Evolutionary conservation across 2,329 filamentous ascomycete genomes (phyloP).

Genomic region (Neopestalotiopsis rosae): DNA sequence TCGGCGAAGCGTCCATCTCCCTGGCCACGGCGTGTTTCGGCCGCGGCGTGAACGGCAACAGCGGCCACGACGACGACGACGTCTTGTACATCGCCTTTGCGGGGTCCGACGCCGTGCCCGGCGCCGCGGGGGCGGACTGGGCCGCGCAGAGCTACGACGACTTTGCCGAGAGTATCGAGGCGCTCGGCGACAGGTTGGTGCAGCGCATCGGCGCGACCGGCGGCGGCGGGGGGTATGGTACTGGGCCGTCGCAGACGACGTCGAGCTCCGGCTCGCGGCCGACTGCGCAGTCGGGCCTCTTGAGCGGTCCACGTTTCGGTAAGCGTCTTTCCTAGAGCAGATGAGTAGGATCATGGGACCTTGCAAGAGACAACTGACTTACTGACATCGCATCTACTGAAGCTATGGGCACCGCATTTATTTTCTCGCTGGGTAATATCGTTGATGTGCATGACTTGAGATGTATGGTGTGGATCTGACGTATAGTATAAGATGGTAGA

Average conservation of each 20-base stretch:
- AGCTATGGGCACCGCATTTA: background rate
- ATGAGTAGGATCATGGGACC: background rate
- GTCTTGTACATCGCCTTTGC: constrained; percentile 7
- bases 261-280: background rate
- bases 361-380: background rate
- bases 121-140: constrained; percentile 8
- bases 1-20: constrained; percentile 7
- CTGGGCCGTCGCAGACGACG: background rate
- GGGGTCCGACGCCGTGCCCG: constrained; percentile 4
- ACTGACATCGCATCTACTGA: background rate
- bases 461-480: background rate
- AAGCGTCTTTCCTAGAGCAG: background rate
- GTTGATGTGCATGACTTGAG: background rate
- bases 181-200: background rate
- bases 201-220: background rate
- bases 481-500: background rate
- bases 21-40: constrained; percentile 8
- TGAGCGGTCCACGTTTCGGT: background rate
- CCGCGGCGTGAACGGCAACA: background rate
- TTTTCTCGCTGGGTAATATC: background rate
- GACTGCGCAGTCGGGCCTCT: background rate
- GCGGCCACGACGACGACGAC: constrained; percentile 6
- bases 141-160: background rate
- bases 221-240: background rate
- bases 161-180: constrained; percentile 8